These are phyloP conservation scores for Linum tenue DNA, from an alignment of 345 rosid species.

Conservation along the genomic window DNA sequence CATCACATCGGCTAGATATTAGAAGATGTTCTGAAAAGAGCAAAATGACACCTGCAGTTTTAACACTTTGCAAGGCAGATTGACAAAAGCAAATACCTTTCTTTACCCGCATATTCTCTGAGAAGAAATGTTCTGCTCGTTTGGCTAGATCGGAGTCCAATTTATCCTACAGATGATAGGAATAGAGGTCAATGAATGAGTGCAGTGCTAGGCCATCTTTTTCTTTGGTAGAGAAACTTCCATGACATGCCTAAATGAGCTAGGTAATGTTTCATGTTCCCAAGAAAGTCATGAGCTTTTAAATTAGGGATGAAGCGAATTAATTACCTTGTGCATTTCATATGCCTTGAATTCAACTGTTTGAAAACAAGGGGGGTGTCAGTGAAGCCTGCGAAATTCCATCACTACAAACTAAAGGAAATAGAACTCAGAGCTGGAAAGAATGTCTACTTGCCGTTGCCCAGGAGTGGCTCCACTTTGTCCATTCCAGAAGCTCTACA, in stretches of 20 bases:
- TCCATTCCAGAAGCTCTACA: slow-evolving; percentile 65
- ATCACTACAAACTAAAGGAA: slow-evolving; percentile 6
- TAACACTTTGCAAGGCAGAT: slow-evolving; percentile 1
- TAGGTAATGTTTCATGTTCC: neutral
- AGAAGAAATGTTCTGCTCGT: slow-evolving; percentile 89
- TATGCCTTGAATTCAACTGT: slow-evolving; percentile 62
- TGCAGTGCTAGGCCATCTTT: neutral
- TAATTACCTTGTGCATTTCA: slow-evolving; percentile 67
- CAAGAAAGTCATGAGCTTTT: no score
- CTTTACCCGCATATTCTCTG: slow-evolving; percentile 67
- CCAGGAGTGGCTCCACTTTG: slow-evolving; percentile 39
- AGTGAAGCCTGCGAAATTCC: slow-evolving; percentile 11
- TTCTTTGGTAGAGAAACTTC: neutral
- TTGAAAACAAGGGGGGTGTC: slow-evolving; percentile 6
- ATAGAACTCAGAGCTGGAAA: neutral
- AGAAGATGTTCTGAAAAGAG: slow-evolving; percentile 6
- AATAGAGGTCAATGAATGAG: neutral
- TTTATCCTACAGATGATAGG: slow-evolving; percentile 31
- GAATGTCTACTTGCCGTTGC: slow-evolving; percentile 51
- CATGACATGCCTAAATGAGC: neutral
- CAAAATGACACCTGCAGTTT: neutral
- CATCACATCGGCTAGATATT: slow-evolving; percentile 1
- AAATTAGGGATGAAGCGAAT: neutral
- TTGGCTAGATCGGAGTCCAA: slow-evolving; percentile 48
- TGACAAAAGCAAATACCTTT: slow-evolving; percentile 36